Evolutionary conservation across 2,329 filamentous ascomycete genomes (phyloP), one percentile per base, ranked within the genome.

Genomic region (Lanzia echinophila): DNA sequence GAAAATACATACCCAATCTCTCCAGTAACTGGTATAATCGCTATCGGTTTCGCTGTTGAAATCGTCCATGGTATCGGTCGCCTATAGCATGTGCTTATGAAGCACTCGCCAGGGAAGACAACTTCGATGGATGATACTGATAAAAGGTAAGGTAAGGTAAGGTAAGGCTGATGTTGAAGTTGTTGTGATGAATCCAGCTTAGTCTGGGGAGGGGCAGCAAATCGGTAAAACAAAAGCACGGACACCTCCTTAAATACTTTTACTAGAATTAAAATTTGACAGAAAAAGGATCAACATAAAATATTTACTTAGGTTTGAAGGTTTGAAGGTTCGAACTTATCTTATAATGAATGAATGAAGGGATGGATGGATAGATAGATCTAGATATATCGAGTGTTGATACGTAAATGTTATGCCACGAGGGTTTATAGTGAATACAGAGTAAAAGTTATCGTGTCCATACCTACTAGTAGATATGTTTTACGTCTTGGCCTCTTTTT

Each of bases 21-120:
- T 81, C 94, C 94, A 99, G 72, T 97, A 99, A 73, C 90, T 97
- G 47, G 94, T 96, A 71, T 97, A 99, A 75, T 99, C 94, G 73
- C 91, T 96, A 70, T 99, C 94, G 12, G 91, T 95, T 73, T 99
- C 94, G 69, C 90, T 96, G 62, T 90, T 91, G 73, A 94, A 97
- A 74, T 97, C 92, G 70, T 97, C 94, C 94, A 97, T 97, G 66
- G 50, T 64, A 51, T 47, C 34, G 56, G 55, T 52, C 54, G 58
- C 58, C 56, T 60, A 57, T 48, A 60, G 60, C 64, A 64, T 58
- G 63, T 63, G 63, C 63, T 62, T 50, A 39, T 52, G 53, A 56
- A 51, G 62, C 62, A 63, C 64, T 61, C 60, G 63, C 63, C 57
- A 58, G 57, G 56, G 41, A 41, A 36, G 51, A 54, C 42, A 50